Conservation (phyloP, 2,329 filamentous ascomycete genomes). For the Trichocomaceae sp. region DNA sequence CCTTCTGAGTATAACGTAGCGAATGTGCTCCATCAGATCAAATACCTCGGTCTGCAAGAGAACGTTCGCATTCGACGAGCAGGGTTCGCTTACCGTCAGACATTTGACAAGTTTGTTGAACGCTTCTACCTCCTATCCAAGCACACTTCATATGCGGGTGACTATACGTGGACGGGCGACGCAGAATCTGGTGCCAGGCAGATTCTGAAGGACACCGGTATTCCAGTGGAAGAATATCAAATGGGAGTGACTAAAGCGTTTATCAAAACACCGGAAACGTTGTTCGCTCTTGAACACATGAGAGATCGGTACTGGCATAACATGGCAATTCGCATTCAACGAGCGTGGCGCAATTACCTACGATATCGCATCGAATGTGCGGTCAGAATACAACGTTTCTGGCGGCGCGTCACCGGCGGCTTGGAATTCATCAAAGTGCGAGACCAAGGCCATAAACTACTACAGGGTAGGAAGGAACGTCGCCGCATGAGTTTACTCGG, state of each 20-base stretch:
- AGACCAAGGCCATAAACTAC: constrained; percentile 76
- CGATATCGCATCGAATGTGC: constrained; percentile 89
- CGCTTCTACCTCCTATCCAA: constrained; percentile 93
- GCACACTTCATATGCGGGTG: constrained; percentile 90
- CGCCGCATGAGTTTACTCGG: constrained; percentile 85
- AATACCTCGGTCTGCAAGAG: constrained; percentile 97
- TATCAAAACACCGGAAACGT: constrained; percentile 93
- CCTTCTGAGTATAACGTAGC: constrained; percentile 82
- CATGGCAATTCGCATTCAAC: constrained; percentile 95
- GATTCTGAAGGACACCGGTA: constrained; percentile 93
- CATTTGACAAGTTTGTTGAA: constrained; percentile 96
- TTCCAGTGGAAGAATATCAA: constrained; percentile 91
- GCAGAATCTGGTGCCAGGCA: constrained; percentile 80
- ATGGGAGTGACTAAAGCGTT: constrained; percentile 96
- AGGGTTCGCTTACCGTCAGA: constrained; percentile 93
- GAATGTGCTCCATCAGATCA: constrained; percentile 96
- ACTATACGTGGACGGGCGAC: constrained; percentile 92
- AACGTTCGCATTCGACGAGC: constrained; percentile 96
- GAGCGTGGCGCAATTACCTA: constrained; percentile 94
- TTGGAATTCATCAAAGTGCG: constrained; percentile 82
- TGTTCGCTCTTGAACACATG: constrained; percentile 97
- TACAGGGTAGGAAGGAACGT: constrained; percentile 82
- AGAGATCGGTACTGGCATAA: constrained; percentile 98
- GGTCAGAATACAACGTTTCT: constrained; percentile 89
- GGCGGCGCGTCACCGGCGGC: constrained; percentile 86